Evolutionary conservation across 129 eudicot species (phyloP).

Genomic region (Chrysanthemum makinoi): DNA sequence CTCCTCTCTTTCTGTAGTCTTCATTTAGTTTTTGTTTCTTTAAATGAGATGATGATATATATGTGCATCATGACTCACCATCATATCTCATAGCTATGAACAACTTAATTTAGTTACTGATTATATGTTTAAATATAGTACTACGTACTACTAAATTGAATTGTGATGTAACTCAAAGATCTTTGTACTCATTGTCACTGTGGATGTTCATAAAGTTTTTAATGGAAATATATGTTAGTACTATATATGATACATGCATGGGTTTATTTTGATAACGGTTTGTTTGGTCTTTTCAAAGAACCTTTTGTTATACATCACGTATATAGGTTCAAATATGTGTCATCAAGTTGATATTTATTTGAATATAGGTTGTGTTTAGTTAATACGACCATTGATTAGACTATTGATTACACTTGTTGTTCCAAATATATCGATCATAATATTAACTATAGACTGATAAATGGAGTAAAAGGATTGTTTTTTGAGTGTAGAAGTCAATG

Average conservation of each 20-base stretch:
- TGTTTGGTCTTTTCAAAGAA: too few relatives aligned
- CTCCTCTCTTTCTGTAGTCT: slow-evolving; percentile 30
- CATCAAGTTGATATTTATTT: too few relatives aligned
- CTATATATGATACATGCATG: too few relatives aligned
- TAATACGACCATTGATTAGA: too few relatives aligned
- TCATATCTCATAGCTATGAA: slow-evolving; percentile 15
- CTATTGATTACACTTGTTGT: neutral
- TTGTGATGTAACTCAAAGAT: neutral
- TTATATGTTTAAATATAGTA: neutral
- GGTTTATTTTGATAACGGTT: too few relatives aligned
- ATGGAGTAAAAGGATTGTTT: neutral
- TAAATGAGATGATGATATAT: neutral
- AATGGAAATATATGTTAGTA: too few relatives aligned
- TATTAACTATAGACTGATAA: neutral
- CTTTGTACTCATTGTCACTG: neutral
- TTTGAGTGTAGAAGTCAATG: slow-evolving; percentile 18
- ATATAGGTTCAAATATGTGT: too few relatives aligned
- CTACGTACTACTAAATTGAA: too few relatives aligned
- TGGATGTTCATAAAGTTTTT: too few relatives aligned
- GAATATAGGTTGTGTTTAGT: too few relatives aligned
- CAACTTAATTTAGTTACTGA: neutral
- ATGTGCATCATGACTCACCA: slow-evolving; percentile 9
- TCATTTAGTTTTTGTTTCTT: slow-evolving; percentile 14
- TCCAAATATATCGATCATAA: neutral
- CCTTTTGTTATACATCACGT: too few relatives aligned